Base-by-base conservation (phyloP, 345 rosid genomes). In the Cardamine resedifolia region DNA sequence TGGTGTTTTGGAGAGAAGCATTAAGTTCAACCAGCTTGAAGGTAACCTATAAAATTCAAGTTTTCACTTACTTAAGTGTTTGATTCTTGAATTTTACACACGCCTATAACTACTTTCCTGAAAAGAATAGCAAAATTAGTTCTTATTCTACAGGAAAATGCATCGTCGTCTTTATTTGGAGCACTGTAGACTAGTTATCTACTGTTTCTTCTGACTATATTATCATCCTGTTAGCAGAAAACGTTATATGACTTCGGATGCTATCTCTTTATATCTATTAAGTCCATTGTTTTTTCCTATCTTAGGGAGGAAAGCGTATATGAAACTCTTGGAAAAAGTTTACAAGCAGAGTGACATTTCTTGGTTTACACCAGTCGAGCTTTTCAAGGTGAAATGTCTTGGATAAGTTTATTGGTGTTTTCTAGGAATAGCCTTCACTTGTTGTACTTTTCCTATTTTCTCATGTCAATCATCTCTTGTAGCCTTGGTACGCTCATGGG, bases 401-500 rank as follows among this genome's bases (percentile, higher is more conserved):
- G 38, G 31, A 68, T 44, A 2, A 0, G 1, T 52, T 51, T 55
- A 18, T 41, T 64, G 55, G 3, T 64, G 20, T 33, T 36, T 44
- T 26, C 19, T 26, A 47, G 24, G 48, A 56, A 48, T 18, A 52
- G 58, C 59, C 15, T 34, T 68, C 69, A 56, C 48, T 1, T 34
- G 3, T 23, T 4, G 18, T 39, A 16, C 2, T 0, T n/a, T 0
- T 44, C 23, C 4, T 56, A 11, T 72, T 65, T 72, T 61, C 10
- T 64, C 24, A 43, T 62, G 2, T 16, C 49, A 8, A 7, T 53
- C 30, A 26, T 45, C 60, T 53, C 56, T 81, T 82, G 78, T 39
- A 95, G 97, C 97, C 97, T 65, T 95, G 99, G 97, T 95, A 95
- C 81, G 96, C 99, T 77, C 96, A 95, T 74, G 99, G 96, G 55